Conservation (phyloP, 2,329 filamentous ascomycete species). For the Neurospora crassa region DNA sequence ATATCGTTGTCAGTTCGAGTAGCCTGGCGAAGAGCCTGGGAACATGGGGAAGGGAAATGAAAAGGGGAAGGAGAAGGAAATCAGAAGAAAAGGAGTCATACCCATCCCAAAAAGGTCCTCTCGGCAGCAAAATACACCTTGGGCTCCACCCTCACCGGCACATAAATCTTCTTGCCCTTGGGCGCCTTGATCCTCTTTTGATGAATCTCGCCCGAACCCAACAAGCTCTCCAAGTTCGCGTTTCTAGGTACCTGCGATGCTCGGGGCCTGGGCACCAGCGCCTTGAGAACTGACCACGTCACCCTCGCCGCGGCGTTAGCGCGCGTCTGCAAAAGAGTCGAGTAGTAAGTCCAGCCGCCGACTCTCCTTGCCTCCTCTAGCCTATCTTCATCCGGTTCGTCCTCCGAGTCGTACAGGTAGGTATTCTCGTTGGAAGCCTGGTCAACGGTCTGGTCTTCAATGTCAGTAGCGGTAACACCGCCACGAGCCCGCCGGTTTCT, state of each 20-base stretch:
- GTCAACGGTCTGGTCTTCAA: constrained; percentile 73
- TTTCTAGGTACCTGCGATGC: constrained; percentile 47
- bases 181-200: constrained; percentile 60
- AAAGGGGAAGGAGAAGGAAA: constrained; percentile 9
- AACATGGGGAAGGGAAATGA: background rate
- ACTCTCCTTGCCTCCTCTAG: constrained; percentile 68
- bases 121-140: constrained; percentile 98
- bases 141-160: constrained; percentile 89
- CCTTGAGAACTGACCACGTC: constrained; percentile 34
- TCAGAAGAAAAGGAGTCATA: constrained; percentile 28
- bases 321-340: constrained; percentile 43
- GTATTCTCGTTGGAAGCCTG: constrained; percentile 53
- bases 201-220: constrained; percentile 45
- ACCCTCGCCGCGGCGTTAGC: constrained; percentile 32
- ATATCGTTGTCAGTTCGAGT: background rate
- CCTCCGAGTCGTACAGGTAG: constrained; percentile 87
- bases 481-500: constrained; percentile 27
- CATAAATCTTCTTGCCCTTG: constrained; percentile 84
- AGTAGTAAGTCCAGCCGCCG: constrained; percentile 68
- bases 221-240: constrained; percentile 42
- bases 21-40: too few relatives aligned
- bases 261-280: constrained; percentile 46
- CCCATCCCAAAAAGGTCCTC: constrained; percentile 91
- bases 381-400: constrained; percentile 68
- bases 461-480: constrained; percentile 42